Percentiles rank a stretch among this genome's conserved stretches.
Evolutionary conservation across 2,329 filamentous ascomycete genomes (phyloP).

Genomic region (Chrysoporthe austroafricana): DNA sequence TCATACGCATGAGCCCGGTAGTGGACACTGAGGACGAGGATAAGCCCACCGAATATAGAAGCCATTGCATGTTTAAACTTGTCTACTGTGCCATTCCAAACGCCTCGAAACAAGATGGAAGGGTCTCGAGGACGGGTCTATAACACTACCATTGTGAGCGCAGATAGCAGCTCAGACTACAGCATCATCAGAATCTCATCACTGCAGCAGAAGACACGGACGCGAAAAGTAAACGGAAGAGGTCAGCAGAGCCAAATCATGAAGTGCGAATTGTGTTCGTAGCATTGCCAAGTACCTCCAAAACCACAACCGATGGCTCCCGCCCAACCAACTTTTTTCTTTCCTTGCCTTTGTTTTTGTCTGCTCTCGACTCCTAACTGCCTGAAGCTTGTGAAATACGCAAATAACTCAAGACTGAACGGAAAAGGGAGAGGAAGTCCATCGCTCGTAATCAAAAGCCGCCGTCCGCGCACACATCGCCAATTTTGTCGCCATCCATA

Average conservation of each 20-base stretch:
- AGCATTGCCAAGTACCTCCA: neutral
- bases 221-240: too few relatives aligned
- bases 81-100: too few relatives aligned
- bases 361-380: constrained; percentile 9
- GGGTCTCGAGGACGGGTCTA: neutral
- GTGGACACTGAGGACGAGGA: too few relatives aligned
- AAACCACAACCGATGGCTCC: neutral
- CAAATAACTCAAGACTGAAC: neutral
- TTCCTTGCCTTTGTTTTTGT: neutral
- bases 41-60: too few relatives aligned
- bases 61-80: too few relatives aligned
- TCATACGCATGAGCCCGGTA: neutral
- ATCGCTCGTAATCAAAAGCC: neutral
- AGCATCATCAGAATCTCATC: neutral
- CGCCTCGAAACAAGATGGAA: too few relatives aligned
- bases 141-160: neutral
- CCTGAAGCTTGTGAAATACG: neutral
- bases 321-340: neutral
- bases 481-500: neutral
- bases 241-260: neutral
- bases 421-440: neutral
- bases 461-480: neutral
- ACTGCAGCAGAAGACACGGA: neutral
- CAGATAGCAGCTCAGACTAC: neutral
- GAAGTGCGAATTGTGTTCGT: neutral